Conservation (phyloP, 2,329 filamentous ascomycete species). For the Anthostomella pinea region DNA sequence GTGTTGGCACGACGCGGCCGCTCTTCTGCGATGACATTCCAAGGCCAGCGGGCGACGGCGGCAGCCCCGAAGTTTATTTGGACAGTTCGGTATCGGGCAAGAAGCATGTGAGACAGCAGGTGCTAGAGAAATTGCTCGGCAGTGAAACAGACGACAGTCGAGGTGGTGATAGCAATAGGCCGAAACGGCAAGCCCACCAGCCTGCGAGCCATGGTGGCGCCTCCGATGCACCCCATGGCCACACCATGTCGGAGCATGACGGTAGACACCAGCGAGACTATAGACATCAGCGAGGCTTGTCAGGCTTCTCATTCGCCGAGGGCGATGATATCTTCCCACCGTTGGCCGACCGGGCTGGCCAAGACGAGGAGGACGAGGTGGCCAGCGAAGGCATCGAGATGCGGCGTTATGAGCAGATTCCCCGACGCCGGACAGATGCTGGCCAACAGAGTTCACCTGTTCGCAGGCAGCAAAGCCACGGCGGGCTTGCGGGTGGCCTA, state of each 20-base stretch:
- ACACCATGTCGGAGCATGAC: too few species aligned
- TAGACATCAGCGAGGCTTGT: slow-evolving; percentile 11
- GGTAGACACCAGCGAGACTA: background rate
- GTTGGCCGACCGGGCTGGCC: background rate
- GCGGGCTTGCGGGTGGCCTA: background rate
- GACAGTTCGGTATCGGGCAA: background rate
- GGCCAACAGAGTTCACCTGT: background rate
- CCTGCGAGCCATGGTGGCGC: background rate
- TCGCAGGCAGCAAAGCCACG: background rate
- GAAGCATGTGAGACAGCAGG: slow-evolving; percentile 7
- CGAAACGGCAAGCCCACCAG: background rate
- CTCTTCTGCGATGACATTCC: slow-evolving; percentile 16
- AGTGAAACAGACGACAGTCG: slow-evolving; percentile 1
- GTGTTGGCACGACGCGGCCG: background rate
- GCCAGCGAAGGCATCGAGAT: background rate
- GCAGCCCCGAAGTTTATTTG: background rate
- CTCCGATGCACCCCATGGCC: background rate
- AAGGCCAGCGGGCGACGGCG: background rate
- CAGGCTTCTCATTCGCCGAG: slow-evolving; percentile 21
- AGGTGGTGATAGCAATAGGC: too few species aligned
- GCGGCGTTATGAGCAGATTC: background rate
- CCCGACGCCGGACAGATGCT: background rate
- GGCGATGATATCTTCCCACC: slow-evolving; percentile 18
- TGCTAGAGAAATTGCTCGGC: slow-evolving; percentile 12
- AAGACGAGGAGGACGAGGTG: background rate